These are phyloP conservation scores for Phytopythium boreale DNA, from an alignment of 352 stramenopile genomes.

Conservation along the genomic window DNA sequence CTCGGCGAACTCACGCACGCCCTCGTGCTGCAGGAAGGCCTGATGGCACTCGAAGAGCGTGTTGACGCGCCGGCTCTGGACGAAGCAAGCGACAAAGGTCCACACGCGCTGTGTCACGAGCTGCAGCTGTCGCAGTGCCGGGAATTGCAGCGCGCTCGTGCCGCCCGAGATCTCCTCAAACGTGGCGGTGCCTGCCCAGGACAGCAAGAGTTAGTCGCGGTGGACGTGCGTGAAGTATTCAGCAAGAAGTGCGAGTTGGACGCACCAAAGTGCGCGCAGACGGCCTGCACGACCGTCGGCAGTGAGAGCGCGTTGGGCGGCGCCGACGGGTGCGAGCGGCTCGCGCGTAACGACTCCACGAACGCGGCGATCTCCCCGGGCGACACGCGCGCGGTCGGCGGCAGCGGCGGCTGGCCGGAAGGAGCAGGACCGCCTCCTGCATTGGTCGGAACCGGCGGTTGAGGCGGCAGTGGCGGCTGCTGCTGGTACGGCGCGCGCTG, in stretches of 20 bases:
- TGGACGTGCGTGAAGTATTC: not conserved
- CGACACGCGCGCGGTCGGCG: slow-evolving; percentile 10
- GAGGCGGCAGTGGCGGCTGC: not conserved
- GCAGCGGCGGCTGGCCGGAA: not conserved
- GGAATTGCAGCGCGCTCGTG: slow-evolving; percentile 36
- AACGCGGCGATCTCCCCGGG: slow-evolving; percentile 62
- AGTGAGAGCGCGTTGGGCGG: slow-evolving; percentile 61
- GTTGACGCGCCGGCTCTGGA: slow-evolving; percentile 66
- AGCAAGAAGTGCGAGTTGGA: not conserved
- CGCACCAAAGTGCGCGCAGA: slow-evolving; percentile 67
- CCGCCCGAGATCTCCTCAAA: slow-evolving; percentile 56
- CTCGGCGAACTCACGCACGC: slow-evolving; percentile 55
- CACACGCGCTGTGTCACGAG: slow-evolving; percentile 71
- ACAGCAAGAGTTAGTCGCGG: not conserved
- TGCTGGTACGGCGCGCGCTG: not conserved
- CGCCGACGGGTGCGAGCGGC: slow-evolving; percentile 39
- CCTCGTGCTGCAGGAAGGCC: slow-evolving; percentile 65
- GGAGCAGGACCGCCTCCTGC: not conserved
- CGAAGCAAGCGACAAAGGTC: slow-evolving; percentile 78
- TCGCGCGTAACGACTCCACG: slow-evolving; percentile 46
- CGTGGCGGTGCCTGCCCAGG: slow-evolving; percentile 30
- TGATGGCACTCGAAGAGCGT: slow-evolving; percentile 74
- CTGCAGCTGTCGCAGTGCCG: slow-evolving; percentile 52
- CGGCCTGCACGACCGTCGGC: slow-evolving; percentile 37
- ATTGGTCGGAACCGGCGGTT: not conserved